phyloP scores from a whole-genome alignment of 768 basidiomycete genomes.

The Suillus cothurnatus region DNA sequence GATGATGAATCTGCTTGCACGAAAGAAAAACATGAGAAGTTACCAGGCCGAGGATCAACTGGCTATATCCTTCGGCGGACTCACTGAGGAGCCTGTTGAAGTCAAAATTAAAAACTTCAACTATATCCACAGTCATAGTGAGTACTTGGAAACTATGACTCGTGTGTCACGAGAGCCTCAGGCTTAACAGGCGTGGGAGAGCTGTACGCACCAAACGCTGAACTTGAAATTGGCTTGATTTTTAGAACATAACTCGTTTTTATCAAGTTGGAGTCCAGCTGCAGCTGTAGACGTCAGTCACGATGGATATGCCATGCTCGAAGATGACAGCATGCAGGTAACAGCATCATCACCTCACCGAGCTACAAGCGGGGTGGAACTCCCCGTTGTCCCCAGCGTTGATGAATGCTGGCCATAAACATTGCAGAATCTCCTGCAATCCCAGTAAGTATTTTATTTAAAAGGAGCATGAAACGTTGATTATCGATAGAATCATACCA shows the following conservation, averaged over 20 bases:
- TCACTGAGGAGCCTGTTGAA: neutral
- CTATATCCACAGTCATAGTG: neutral
- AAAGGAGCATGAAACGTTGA: neutral
- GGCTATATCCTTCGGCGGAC: neutral
- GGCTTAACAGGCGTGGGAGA: neutral
- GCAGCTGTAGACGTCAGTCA: neutral
- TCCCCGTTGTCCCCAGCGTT: neutral
- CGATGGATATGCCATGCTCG: neutral
- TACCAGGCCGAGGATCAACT: neutral
- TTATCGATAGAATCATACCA: neutral
- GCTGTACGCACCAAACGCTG: neutral
- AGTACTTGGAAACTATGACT: neutral
- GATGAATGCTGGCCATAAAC: neutral
- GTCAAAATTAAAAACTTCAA: neutral
- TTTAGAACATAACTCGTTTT: neutral
- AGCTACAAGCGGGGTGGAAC: neutral
- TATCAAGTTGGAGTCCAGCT: neutral
- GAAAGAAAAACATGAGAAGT: neutral
- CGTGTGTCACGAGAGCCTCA: neutral
- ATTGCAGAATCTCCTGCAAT: neutral
- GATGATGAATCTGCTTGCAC: neutral
- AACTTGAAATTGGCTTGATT: neutral
- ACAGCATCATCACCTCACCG: neutral
- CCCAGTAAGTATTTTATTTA: neutral
- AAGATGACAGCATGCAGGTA: neutral